These are phyloP conservation scores for Podospora conica DNA, from an alignment of 495 filamentous ascomycete genomes.

Conservation along the genomic window DNA sequence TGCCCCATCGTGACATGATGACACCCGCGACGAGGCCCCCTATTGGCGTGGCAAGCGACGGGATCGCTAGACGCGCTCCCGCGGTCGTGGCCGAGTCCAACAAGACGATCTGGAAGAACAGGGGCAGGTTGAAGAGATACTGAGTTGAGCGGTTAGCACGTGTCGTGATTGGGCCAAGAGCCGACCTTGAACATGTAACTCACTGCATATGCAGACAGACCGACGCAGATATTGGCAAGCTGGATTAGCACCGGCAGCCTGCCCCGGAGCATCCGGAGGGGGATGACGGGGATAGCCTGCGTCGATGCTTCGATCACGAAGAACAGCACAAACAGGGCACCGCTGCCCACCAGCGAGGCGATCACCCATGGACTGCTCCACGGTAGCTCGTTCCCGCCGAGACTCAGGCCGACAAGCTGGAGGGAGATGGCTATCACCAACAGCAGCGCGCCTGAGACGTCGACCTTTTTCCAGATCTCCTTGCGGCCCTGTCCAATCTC, in stretches of 20 bases:
- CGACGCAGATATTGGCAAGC: conserved; percentile 55
- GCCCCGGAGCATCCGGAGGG: conserved; percentile 50
- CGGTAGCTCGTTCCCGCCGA: conserved; percentile 57
- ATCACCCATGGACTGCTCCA: conserved; percentile 54
- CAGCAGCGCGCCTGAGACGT: conserved; percentile 48
- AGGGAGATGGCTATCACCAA: conserved; percentile 52
- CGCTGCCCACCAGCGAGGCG: conserved; percentile 45
- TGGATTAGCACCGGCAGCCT: conserved; percentile 47
- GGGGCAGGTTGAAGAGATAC: conserved; percentile 60
- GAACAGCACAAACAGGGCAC: conserved; percentile 45
- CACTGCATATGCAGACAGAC: conserved; percentile 59
- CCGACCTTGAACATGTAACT: conserved; percentile 17
- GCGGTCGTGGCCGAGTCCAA: conserved; percentile 56
- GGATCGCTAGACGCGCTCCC: conserved; percentile 53
- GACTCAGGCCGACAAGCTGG: conserved; percentile 54
- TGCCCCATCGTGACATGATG: conserved; percentile 61
- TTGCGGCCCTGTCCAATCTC: conserved; percentile 18
- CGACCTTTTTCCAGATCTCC: conserved; percentile 50
- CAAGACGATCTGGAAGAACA: conserved; percentile 59
- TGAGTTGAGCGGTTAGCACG: conserved; percentile 18
- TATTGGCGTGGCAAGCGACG: conserved; percentile 55
- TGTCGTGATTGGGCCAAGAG: neutral
- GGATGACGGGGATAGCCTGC: conserved; percentile 55
- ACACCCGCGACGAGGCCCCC: conserved; percentile 55
- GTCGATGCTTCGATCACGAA: conserved; percentile 51